Evolutionary conservation across 768 basidiomycete species (phyloP), one percentile per base, ranked within the genome.

Genomic region (Pilatotrama ljubarskyi): DNA sequence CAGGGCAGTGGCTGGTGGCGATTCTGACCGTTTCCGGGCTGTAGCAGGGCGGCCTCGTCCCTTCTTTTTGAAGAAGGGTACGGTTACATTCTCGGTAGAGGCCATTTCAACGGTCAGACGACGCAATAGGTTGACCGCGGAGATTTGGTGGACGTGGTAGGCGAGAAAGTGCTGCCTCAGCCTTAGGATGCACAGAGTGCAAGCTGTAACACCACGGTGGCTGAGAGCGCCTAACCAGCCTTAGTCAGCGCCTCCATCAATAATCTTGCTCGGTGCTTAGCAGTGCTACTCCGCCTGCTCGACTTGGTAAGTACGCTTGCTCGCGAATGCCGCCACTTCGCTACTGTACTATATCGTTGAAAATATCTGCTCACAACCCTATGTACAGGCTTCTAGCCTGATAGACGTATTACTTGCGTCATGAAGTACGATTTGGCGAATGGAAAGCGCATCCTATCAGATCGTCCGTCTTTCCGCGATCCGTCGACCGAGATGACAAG

Each of bases 41-140:
- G 90, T 90, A 3, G 85, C 80, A 2, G 94, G 94, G 1, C 93
- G 82, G 3, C 86, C 80, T 65, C 87, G 89, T 40, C 89, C 87
- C 70, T 88, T 91, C 71, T 88, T 91, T 76, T 90, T 96, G 77
- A 96, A 93, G 76, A 97, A 95, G 3, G 92, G 87, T 0, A 96
- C 92, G 47, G 80, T 84, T 14, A 81, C 68, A 51, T 72, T 69
- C 24, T 63, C 49, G 48, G 74, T 47, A 20, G 61, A 51, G 4
- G 65, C 46, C 65, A 66, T 66, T 25, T 8, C 11, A 14, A 9
- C 7, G 10, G 35, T 14, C 22, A 17, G n/a, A 17, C 29, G 29
- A 24, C 5, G n/a, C 9, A 5, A 18, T 4, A 18, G n/a, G 14
- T 14, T 3, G 14, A 14, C 6, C 9, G 14, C 4, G 36, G 24